Base-by-base conservation (phyloP, 2,329 filamentous ascomycete species). In the Phoma sp. region DNA sequence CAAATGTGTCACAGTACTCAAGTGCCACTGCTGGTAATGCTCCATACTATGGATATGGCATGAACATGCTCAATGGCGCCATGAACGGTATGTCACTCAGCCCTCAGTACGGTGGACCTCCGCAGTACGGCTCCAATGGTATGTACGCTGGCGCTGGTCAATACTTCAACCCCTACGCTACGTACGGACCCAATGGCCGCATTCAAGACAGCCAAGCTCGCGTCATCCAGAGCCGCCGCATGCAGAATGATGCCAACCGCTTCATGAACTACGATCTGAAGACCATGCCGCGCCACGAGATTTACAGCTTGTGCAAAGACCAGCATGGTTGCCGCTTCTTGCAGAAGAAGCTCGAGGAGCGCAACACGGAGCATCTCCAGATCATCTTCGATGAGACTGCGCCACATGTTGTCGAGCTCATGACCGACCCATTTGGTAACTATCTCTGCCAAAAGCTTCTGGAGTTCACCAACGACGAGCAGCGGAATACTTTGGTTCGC, bases 391-490 rank as follows among this genome's bases (percentile, higher is more conserved):
- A 88, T 25, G 95, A 99, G 81, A 96, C 93, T 47, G 92, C 93
- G 72, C 84, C 90, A 71, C 92, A 98, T 74, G 93, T 99, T 65
- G 88, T 96, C 60, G 95, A 99, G 80, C 83, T 99, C 62, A 99
- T 99, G 95, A 97, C 92, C 56, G 83, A 99, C 77, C 93, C 95
- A 9, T 99, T 99, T 76, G 95, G 95, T 74, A 99, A 99, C 81
- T 99, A 99, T 77, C 87, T 99, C 64, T 98, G 93, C 82, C 95
- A 99, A 82, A 99, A 98, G 84, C 82, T 99, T 59, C 85, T 99
- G 26, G 95, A 99, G 78, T 96, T 89, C 76, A 93, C 92, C 78
- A 96, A 91, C 73, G 91, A 98, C 70, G 91, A 96, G 46, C 93
- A 99, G 80, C 92, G 95, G 62, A 98, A 93, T 47, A 86, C 88